Evolutionary conservation across 805 yeast species (phyloP).

Genomic region (Myxozyma sirexii): DNA sequence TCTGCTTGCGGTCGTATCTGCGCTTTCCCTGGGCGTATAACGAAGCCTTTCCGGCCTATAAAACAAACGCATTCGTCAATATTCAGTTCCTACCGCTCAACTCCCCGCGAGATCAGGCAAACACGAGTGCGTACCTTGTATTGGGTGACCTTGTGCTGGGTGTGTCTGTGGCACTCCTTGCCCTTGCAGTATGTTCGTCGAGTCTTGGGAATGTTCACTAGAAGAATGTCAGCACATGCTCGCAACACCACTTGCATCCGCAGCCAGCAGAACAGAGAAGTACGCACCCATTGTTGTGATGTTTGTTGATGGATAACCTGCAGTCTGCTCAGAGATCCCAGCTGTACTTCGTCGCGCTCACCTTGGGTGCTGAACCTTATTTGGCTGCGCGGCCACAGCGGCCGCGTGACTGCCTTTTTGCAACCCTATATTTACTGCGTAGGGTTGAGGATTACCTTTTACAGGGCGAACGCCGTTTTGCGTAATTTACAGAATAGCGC

Average conservation of each 20-base stretch:
- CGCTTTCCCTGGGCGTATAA: constrained; percentile 99
- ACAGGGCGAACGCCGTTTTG: no score
- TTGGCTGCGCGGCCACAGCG: not conserved
- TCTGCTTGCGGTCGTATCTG: constrained; percentile 99
- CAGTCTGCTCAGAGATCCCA: not conserved
- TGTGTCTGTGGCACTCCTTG: constrained; percentile 98
- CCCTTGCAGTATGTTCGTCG: constrained; percentile 99
- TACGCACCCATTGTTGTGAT: constrained; percentile 5
- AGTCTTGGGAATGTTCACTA: constrained; percentile 99
- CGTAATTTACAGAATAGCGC: no score
- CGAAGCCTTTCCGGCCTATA: constrained; percentile 96
- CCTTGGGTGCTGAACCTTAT: not conserved
- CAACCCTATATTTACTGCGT: not conserved
- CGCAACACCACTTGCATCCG: no score
- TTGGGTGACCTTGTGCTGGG: constrained; percentile 99
- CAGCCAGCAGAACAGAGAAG: no score
- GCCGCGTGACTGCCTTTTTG: constrained; percentile 1
- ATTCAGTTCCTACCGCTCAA: not conserved
- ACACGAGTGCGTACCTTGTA: constrained; percentile 75
- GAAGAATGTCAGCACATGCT: no score
- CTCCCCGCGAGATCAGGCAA: no score
- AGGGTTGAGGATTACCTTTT: not conserved
- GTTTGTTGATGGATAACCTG: not conserved
- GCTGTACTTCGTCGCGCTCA: not conserved
- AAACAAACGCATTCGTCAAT: not conserved